Percentiles rank a stretch among this genome's conserved stretches.
phyloP scores from a whole-genome alignment of 2,329 filamentous ascomycete species.

The Hypoxylon sp. region DNA sequence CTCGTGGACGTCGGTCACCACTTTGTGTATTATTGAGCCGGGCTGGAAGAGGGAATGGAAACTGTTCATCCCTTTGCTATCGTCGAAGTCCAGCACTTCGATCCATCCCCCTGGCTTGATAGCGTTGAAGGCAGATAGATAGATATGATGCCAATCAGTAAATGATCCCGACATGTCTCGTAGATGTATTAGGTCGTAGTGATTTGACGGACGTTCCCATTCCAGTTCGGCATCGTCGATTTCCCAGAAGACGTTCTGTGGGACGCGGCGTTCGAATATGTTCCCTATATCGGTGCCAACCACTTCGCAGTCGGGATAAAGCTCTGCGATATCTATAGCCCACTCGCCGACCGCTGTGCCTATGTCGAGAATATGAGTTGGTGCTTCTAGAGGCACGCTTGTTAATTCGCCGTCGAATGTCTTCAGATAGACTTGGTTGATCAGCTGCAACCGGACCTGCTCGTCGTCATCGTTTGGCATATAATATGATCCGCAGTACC shows the following conservation, averaged over 20 bases:
- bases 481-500: constrained; percentile 68
- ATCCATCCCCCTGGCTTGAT: constrained; percentile 66
- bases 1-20: constrained; percentile 52
- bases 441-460: constrained; percentile 67
- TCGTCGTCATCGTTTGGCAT: constrained; percentile 73
- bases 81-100: constrained; percentile 63
- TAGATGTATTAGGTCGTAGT: constrained; percentile 65
- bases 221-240: constrained; percentile 66
- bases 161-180: constrained; percentile 65
- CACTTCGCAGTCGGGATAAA: constrained; percentile 62
- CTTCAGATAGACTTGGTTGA: constrained; percentile 69
- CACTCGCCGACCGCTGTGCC: constrained; percentile 66
- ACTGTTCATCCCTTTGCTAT: constrained; percentile 50
- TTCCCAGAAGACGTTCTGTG: constrained; percentile 67
- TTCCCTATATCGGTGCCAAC: constrained; percentile 67
- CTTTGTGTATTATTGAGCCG: constrained; percentile 54
- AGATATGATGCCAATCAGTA: constrained; percentile 62
- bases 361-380: constrained; percentile 61
- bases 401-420: constrained; percentile 56
- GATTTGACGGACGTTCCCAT: constrained; percentile 61
- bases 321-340: constrained; percentile 62
- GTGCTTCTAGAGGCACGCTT: constrained; percentile 52
- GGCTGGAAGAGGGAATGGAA: constrained; percentile 53
- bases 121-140: constrained; percentile 60
- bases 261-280: constrained; percentile 63